Evolutionary conservation across 805 yeast genomes (phyloP), one percentile per base, ranked within the genome.

Genomic region (Wickerhamiella dianesei): DNA sequence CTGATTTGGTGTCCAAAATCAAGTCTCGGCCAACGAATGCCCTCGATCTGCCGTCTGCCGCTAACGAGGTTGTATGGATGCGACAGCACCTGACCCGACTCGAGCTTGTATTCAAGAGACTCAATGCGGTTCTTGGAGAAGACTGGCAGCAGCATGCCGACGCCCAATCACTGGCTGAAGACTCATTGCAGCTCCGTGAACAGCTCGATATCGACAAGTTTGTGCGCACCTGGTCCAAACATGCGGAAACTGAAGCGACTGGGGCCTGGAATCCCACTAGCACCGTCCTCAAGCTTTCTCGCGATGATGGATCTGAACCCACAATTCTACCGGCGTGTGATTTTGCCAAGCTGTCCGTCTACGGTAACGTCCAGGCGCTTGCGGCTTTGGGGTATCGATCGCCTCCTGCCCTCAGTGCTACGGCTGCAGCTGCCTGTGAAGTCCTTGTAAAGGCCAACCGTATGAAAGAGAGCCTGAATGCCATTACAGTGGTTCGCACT

Each of bases 121-220:
- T 80, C 5, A 76, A 73, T 40, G 59, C 68, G 12, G 68, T 80
- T 3, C 62, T 81, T 5, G 83, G 87, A 0, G 57, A 67, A 16
- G 76, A 76, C 5, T 81, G 88, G 88, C 64, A 60, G 18, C 63
- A 68, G 8, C 76, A 75, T 48, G 73, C 79, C 2, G 86, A 79
- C 45, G 96, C 25, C 5, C 41, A 19, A 20, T 13, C 25, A 9
- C 13, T 39, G 5, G 41, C 25, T 19, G 41, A 39, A 12, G 41
- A 39, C 25, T 13, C 25, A 4, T 12, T 12, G 12, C 21, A 14
- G 16, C 25, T 39, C n/a, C n/a, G 95, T 0, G 72, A 70, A 45
- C 74, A 72, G 50, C 72, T 89, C 1, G 65, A 72, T 9, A 59
- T 66, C 1, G 83, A 76, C 49, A 39, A 39, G 16, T 17, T 14